Percentiles rank a stretch among this genome's conserved stretches.
These are phyloP conservation scores for Psilocybe cyanescens DNA, from an alignment of 768 basidiomycete species.

Conservation along the genomic window DNA sequence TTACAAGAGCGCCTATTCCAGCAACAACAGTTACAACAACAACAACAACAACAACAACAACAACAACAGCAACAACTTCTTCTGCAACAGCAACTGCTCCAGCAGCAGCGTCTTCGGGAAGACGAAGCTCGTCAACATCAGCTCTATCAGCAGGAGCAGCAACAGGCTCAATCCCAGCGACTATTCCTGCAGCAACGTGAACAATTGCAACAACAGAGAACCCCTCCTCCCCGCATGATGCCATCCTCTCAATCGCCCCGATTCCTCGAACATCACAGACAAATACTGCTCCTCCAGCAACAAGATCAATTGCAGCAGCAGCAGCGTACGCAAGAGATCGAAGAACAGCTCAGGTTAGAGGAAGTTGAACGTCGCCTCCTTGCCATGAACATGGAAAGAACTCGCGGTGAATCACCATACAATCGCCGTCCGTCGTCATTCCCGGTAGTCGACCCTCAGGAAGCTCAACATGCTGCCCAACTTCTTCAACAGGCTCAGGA, in stretches of 20 bases:
- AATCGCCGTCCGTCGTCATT: constrained; percentile 20
- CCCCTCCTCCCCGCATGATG: constrained; percentile 76
- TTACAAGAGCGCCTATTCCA: constrained; percentile 40
- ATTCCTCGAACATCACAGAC: constrained; percentile 77
- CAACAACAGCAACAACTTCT: constrained; percentile 44
- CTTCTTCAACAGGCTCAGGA: constrained; percentile 31
- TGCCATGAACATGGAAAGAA: constrained; percentile 40
- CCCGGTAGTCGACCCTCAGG: constrained; percentile 47
- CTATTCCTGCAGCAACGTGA: constrained; percentile 55
- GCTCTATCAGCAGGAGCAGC: constrained; percentile 52
- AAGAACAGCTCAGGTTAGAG: constrained; percentile 67
- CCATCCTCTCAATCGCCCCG: constrained; percentile 79
- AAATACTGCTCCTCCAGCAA: constrained; percentile 68
- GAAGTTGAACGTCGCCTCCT: constrained; percentile 68
- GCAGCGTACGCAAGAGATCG: constrained; percentile 60
- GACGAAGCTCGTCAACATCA: constrained; percentile 46
- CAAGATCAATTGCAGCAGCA: constrained; percentile 54
- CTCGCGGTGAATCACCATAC: constrained; percentile 22
- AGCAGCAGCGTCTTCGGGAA: constrained; percentile 42
- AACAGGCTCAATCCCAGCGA: constrained; percentile 50
- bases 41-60: constrained; percentile 41
- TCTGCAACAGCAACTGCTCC: constrained; percentile 35
- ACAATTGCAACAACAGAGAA: constrained; percentile 51
- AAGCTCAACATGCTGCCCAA: constrained; percentile 41
- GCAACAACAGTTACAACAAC: constrained; percentile 32